Percentiles rank a stretch among this genome's conserved stretches.
phyloP scores from a whole-genome alignment of 73 alveolate species.

The Paramecium octaurelia region DNA sequence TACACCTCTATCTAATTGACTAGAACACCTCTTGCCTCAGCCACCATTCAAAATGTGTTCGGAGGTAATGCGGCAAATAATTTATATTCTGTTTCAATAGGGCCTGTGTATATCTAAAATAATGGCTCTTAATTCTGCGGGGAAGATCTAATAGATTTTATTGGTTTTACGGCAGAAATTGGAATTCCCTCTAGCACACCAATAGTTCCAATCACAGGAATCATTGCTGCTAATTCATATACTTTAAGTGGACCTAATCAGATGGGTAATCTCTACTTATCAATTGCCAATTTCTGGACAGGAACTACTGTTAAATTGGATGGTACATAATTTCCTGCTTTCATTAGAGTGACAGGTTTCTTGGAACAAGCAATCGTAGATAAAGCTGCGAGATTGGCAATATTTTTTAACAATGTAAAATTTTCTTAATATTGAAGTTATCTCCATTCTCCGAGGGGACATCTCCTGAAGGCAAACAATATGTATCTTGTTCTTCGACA shows the following conservation, averaged over 20 bases:
- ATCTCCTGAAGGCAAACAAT: not conserved
- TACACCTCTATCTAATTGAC: not conserved
- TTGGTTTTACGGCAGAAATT: not conserved
- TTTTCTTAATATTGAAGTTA: not conserved
- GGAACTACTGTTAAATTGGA: not conserved
- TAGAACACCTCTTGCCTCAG: not conserved
- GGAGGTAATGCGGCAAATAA: not conserved
- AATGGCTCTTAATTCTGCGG: slow-evolving; percentile 5
- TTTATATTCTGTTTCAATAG: not conserved
- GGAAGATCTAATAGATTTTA: not conserved
- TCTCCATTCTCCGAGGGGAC: not conserved
- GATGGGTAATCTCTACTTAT: not conserved
- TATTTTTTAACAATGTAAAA: not conserved
- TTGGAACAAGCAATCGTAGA: not conserved
- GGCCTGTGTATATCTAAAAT: not conserved
- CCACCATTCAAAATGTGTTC: not conserved
- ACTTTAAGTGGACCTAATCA: not conserved
- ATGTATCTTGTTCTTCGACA: slow-evolving; percentile 8
- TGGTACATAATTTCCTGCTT: slow-evolving; percentile 11
- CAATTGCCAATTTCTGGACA: slow-evolving; percentile 36
- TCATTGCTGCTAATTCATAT: not conserved
- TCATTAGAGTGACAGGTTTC: slow-evolving; percentile 28
- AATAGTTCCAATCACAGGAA: not conserved
- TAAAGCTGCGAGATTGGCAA: not conserved
- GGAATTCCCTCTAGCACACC: not conserved